Percentiles rank a stretch among this genome's conserved stretches.
These are phyloP conservation scores for Saccharum officinarum DNA, from an alignment of 176 grass and related monocot species.

Conservation along the genomic window DNA sequence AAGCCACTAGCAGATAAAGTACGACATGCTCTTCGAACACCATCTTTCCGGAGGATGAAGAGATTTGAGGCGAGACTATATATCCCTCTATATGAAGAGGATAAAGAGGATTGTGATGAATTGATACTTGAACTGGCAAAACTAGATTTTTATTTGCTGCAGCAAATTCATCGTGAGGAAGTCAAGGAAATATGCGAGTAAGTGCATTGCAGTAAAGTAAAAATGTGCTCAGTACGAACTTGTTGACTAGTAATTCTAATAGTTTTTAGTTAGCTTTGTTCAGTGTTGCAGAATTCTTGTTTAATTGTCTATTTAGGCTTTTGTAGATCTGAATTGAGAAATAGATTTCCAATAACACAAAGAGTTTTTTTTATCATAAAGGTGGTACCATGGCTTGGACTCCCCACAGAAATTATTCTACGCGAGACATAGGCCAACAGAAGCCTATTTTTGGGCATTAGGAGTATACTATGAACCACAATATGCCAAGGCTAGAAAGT, in stretches of 20 bases:
- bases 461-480: slow-evolving; percentile 37
- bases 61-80: slow-evolving; percentile 29
- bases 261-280: background rate
- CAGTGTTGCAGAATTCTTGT: too few relatives aligned
- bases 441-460: slow-evolving; percentile 33
- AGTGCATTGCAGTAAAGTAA: background rate
- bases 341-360: background rate
- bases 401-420: background rate
- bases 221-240: too few relatives aligned
- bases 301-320: too few relatives aligned
- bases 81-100: slow-evolving; percentile 33
- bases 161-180: slow-evolving; percentile 3
- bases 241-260: too few relatives aligned
- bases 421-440: slow-evolving; percentile 26
- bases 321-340: too few relatives aligned
- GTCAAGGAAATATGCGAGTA: slow-evolving; percentile 36
- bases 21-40: slow-evolving; percentile 17
- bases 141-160: slow-evolving; percentile 18
- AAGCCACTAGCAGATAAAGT: slow-evolving; percentile 15
- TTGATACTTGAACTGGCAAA: slow-evolving; percentile 9
- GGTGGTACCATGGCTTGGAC: slow-evolving; percentile 15
- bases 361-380: background rate
- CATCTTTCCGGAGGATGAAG: slow-evolving; percentile 33
- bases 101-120: slow-evolving; percentile 5
- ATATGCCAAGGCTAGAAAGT: slow-evolving; percentile 18